phyloP scores from a whole-genome alignment of 2,329 filamentous ascomycete genomes.

The Botrytis deweyae region DNA sequence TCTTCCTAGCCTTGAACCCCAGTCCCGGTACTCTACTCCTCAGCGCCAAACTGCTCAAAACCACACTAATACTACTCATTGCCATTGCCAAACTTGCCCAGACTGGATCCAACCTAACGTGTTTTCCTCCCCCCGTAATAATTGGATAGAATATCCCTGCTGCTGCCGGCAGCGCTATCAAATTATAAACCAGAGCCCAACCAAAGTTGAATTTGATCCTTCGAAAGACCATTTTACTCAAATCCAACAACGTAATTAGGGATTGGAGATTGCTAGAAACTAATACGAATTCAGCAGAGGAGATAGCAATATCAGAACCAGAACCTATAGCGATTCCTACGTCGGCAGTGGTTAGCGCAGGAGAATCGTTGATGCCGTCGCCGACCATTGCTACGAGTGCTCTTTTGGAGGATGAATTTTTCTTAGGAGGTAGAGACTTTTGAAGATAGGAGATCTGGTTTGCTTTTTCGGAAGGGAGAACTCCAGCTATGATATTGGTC shows the following conservation, averaged over 20 bases:
- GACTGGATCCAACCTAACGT: slow-evolving; percentile 69
- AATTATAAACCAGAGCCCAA: slow-evolving; percentile 67
- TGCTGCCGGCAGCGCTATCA: slow-evolving; percentile 62
- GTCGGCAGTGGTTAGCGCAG: slow-evolving; percentile 75
- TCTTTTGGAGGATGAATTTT: slow-evolving; percentile 38
- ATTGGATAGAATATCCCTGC: slow-evolving; percentile 65
- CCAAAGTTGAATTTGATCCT: slow-evolving; percentile 67
- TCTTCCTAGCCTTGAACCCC: slow-evolving; percentile 37
- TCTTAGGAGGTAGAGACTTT: slow-evolving; percentile 32
- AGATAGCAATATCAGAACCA: slow-evolving; percentile 80
- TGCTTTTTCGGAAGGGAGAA: slow-evolving; percentile 80
- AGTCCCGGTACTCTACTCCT: slow-evolving; percentile 42
- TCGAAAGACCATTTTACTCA: slow-evolving; percentile 61
- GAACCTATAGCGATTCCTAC: slow-evolving; percentile 80
- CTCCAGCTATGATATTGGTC: slow-evolving; percentile 79
- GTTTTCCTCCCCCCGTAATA: slow-evolving; percentile 46
- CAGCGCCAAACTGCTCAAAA: slow-evolving; percentile 75
- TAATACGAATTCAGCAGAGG: slow-evolving; percentile 78
- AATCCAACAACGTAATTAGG: slow-evolving; percentile 58
- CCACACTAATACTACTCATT: slow-evolving; percentile 84
- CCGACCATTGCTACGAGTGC: slow-evolving; percentile 78
- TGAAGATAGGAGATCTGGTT: slow-evolving; percentile 67
- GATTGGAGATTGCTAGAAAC: slow-evolving; percentile 60
- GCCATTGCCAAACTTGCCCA: slow-evolving; percentile 95
- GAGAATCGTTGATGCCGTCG: slow-evolving; percentile 84